Base-by-base conservation (phyloP, 495 filamentous ascomycete genomes). In the Cercophora scortea region DNA sequence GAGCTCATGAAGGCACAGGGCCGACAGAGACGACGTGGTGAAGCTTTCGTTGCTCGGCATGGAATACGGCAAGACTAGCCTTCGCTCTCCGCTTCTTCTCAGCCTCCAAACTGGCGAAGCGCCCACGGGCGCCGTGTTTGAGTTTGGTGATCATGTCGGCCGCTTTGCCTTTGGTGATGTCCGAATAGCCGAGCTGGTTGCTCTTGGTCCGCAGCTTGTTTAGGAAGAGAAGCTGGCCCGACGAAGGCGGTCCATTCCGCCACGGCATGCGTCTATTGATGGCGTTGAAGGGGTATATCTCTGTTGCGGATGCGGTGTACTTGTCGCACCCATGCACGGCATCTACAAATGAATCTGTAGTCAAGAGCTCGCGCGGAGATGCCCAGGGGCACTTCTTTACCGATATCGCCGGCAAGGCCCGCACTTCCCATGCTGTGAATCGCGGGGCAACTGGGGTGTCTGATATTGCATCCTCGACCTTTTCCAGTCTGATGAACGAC, bases 141-240 rank as follows among this genome's bases (percentile, higher is more conserved):
- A 96, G 58, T 62, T 95, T 95, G 2, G 87, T 94, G 54, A 97
- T 95, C 80, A 96, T 89, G 70, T 98, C 93, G 16, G 77, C 78
- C 34, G 93, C 94, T 59, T 81, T 79, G 1, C 93, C 93, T 50
- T 89, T 89, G 5, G 81, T 94, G 41, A 96, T 52, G 33, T 80
- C 75, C 1, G 61, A 63, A 0, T 67, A 39, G n/a, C 55, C 72
- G 15, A 93, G 61, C 45, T 75, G 69, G n/a, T 82, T 74, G 1
- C 80, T 63, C 9, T 75, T 67, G 1, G 72, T 67, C 5, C 81
- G 70, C 6, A 86, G 59, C 55, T 79, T 84, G 57, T 94, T 94
- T 32, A 98, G 63, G 35, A 90, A 79, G 3, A 71, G 65, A 0
- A 96, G 49, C 61, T 97, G 93, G 2, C 73, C 77, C 1, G 80